Percentiles rank a stretch among this genome's conserved stretches.
Evolutionary conservation across 768 basidiomycete species (phyloP).

Genomic region (Lentinus brumalis): DNA sequence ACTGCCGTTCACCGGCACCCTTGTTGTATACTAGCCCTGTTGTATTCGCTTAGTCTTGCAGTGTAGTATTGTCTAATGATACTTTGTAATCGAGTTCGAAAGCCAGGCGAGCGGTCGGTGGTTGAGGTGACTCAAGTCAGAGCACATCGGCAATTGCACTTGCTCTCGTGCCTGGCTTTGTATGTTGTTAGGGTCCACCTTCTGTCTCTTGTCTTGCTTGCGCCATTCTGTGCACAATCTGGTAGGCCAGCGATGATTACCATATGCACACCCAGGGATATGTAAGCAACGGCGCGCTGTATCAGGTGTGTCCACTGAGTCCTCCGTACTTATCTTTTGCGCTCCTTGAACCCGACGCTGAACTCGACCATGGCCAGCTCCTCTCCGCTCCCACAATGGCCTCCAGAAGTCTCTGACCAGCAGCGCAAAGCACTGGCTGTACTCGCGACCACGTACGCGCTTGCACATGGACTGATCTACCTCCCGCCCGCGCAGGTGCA

Average conservation of each 20-base stretch:
- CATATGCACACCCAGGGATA: background rate
- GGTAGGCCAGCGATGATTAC: background rate
- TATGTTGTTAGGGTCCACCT: no score
- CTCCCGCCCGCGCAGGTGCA: slow-evolving; percentile 55
- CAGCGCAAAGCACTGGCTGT: slow-evolving; percentile 63
- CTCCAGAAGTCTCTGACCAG: slow-evolving; percentile 60
- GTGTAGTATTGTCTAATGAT: background rate
- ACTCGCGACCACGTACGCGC: slow-evolving; percentile 78
- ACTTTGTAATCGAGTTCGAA: no score
- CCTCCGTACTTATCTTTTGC: background rate
- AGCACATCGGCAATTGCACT: no score
- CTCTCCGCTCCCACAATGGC: slow-evolving; percentile 52
- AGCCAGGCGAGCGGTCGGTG: no score
- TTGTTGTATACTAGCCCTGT: background rate
- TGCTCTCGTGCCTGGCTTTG: no score
- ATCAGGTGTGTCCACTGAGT: no score
- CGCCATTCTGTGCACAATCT: slow-evolving; percentile 5
- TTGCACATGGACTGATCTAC: slow-evolving; percentile 84
- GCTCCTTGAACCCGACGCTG: background rate
- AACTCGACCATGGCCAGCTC: slow-evolving; percentile 5
- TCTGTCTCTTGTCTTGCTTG: background rate
- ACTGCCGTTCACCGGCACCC: no score
- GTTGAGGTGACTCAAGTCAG: no score
- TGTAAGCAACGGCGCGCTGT: background rate
- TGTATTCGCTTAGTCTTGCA: background rate